Evolutionary conservation across 768 basidiomycete genomes (phyloP).

Genomic region (Gelatoporia subvermispora): DNA sequence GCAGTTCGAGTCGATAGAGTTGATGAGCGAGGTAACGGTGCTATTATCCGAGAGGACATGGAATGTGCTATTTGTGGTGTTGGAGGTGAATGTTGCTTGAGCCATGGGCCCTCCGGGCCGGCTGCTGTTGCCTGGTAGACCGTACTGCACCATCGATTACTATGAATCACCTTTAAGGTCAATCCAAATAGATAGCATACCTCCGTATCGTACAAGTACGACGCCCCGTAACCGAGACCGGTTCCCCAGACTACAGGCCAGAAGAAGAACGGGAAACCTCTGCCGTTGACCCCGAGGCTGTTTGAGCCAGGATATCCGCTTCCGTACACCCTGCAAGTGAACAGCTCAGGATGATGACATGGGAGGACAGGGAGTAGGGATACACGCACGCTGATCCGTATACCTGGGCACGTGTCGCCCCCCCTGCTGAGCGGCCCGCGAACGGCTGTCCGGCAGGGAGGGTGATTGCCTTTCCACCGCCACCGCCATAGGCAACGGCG

Average conservation of each 20-base stretch:
- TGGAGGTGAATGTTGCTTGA: constrained; percentile 24
- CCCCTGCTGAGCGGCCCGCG: constrained; percentile 42
- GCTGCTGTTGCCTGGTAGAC: constrained; percentile 27
- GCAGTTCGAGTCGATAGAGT: constrained; percentile 25
- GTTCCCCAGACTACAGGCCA: constrained; percentile 58
- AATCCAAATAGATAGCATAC: background rate
- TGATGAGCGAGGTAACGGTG: constrained; percentile 29
- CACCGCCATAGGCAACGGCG: constrained; percentile 23
- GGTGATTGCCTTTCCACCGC: constrained; percentile 17
- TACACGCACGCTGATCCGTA: constrained; percentile 6
- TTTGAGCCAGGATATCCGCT: constrained; percentile 56
- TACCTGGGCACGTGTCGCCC: constrained; percentile 35
- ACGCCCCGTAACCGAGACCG: constrained; percentile 11
- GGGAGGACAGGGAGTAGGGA: background rate
- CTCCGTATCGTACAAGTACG: background rate
- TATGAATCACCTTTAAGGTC: background rate
- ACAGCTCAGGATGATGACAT: background rate
- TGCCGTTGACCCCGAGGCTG: constrained; percentile 41
- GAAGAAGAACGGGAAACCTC: constrained; percentile 59
- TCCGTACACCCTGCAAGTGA: constrained; percentile 42
- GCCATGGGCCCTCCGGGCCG: constrained; percentile 31
- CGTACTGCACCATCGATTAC: constrained; percentile 24
- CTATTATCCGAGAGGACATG: constrained; percentile 30
- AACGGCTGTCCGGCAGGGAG: constrained; percentile 26
- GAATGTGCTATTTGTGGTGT: constrained; percentile 25